Base-by-base conservation (phyloP, 495 filamentous ascomycete species). In the Neurospora sp. region DNA sequence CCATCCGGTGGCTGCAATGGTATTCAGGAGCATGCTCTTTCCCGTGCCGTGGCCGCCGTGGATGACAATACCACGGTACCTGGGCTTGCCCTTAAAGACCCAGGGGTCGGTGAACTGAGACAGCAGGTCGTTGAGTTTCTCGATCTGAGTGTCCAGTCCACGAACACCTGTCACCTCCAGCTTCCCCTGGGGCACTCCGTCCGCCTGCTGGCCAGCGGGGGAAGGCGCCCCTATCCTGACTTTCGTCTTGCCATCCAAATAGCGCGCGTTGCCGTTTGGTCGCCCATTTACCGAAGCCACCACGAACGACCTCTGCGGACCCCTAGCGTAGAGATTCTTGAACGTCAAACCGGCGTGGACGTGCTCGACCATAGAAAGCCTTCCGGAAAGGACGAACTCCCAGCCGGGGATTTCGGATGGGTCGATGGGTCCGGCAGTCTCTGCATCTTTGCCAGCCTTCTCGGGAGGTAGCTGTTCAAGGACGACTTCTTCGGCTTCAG, bases 31-130 rank as follows among this genome's bases (percentile, higher is more conserved):
- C 72, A 90, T 82, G 18, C 88, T 90, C 80, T 96, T 97, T 3
- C 94, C 94, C 0, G 91, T 96, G 73, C 96, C 91, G 75, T 92
- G 89, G 69, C 92, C 88, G 61, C 96, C 93, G 82, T 96, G 89
- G 59, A 99, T 84, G 73, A 97, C 82, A 68, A 96, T 87, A 39
- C 89, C 85, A 59, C 87, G 72, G 31, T 74, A 86, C 46, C 86
- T 81, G 74, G 78, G 73, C 77, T 72, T 72, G 75, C 73, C 78
- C 74, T 42, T 76, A 65, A 76, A 76, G 61, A 80, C 39, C 77
- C 78, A 37, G 75, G 75, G 44, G 77, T 73, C 35, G 76, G 69
- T 88, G 72, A 93, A 89, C 65, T 86, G 85, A 22, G 85, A 80
- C 31, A 97, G 83, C 37, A 89, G 86, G 44, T 90, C 81, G 77